phyloP scores from a whole-genome alignment of 75 land plant species.

The Sequoia sempervirens region DNA sequence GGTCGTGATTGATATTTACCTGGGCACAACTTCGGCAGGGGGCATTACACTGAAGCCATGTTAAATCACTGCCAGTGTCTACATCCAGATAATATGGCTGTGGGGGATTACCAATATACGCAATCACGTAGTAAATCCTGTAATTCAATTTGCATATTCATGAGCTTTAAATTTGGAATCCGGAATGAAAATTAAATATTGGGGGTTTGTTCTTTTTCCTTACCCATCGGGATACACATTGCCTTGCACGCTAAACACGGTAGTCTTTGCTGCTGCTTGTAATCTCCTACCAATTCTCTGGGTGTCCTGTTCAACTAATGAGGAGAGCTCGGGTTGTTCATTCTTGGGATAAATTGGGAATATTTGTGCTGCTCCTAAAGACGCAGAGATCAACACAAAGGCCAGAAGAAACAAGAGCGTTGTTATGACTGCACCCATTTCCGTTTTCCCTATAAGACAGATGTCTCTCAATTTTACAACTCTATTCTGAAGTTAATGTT shows the following conservation, averaged over 20 bases:
- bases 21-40: conserved; percentile 61
- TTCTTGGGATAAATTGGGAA: neutral
- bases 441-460: neutral
- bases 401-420: neutral
- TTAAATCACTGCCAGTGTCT: conserved; percentile 90
- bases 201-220: neutral
- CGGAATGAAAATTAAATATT: too few relatives aligned
- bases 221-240: conserved; percentile 7
- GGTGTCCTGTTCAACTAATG: neutral
- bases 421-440: neutral
- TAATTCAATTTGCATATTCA: neutral
- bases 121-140: conserved; percentile 64
- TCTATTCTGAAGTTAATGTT: too few relatives aligned
- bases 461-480: too few relatives aligned
- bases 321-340: neutral
- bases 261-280: neutral
- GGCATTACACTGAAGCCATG: conserved; percentile 95
- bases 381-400: too few relatives aligned
- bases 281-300: conserved; percentile 3
- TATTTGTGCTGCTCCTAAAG: neutral
- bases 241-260: neutral
- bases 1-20: neutral
- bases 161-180: too few relatives aligned
- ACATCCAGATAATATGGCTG: conserved; percentile 72
- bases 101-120: conserved; percentile 60